These are phyloP conservation scores for Mollisiaceae sp. DNA, from an alignment of 2,329 filamentous ascomycete species.

Conservation along the genomic window DNA sequence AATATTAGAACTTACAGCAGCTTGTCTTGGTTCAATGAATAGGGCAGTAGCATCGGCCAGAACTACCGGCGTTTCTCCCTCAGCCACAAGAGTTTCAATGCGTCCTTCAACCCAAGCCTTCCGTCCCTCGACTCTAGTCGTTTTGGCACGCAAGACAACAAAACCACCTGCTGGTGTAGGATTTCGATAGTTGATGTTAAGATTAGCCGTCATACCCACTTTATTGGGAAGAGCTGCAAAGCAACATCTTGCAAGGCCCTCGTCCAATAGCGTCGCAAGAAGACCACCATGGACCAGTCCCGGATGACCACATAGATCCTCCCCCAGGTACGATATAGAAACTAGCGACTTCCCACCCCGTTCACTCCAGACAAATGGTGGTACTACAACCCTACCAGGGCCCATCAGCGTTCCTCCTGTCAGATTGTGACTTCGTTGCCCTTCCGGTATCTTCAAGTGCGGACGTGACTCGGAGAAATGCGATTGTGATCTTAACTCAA, in stretches of 20 bases:
- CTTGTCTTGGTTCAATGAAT: conserved; percentile 87
- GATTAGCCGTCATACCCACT: conserved; percentile 82
- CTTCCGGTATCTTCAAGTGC: conserved; percentile 81
- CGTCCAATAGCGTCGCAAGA: conserved; percentile 90
- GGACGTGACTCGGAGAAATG: conserved; percentile 79
- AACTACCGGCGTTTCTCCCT: conserved; percentile 66
- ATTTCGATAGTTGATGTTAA: conserved; percentile 82
- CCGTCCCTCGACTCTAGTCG: conserved; percentile 84
- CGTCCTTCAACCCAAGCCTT: conserved; percentile 93
- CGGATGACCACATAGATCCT: conserved; percentile 84
- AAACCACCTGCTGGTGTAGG: conserved; percentile 78
- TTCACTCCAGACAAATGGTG: conserved; percentile 79
- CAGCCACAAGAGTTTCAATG: conserved; percentile 76
- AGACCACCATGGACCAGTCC: conserved; percentile 90
- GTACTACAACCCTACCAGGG: conserved; percentile 76
- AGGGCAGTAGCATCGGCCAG: conserved; percentile 84
- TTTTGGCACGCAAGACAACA: conserved; percentile 78
- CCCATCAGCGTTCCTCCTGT: conserved; percentile 82
- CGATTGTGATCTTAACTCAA: conserved; percentile 68
- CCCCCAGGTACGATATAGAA: conserved; percentile 77
- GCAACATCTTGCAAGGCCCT: conserved; percentile 85
- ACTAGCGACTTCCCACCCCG: conserved; percentile 71
- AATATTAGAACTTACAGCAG: conserved; percentile 51
- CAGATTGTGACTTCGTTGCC: conserved; percentile 74
- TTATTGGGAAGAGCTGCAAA: conserved; percentile 88